Evolutionary conservation across 305 asterid species (phyloP).

Genomic region (Caryopteris hybrid): DNA sequence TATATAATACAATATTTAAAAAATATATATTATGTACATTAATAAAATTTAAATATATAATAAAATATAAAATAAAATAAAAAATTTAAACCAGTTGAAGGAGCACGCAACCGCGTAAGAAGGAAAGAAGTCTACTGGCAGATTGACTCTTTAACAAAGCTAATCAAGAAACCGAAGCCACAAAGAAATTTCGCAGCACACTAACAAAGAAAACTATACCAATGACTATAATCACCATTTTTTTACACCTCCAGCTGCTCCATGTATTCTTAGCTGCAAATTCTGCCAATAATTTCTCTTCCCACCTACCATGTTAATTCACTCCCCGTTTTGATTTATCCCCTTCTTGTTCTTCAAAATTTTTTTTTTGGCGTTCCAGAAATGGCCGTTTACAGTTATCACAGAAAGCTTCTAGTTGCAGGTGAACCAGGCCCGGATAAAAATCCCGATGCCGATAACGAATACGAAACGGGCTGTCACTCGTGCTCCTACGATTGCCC

Average conservation of each 20-base stretch:
- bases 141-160: background rate
- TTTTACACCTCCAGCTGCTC: background rate
- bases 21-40: too few species aligned
- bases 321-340: background rate
- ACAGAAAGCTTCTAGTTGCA: background rate
- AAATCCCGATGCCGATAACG: background rate
- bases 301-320: background rate
- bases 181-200: constrained; percentile 6
- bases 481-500: constrained; percentile 22
- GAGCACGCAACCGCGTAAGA: constrained; percentile 1
- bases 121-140: background rate
- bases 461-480: background rate
- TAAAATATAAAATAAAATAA: background rate
- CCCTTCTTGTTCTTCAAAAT: background rate
- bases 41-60: background rate
- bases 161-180: background rate
- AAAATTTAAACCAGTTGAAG: background rate
- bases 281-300: background rate
- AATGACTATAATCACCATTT: background rate
- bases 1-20: too few species aligned
- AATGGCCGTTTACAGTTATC: background rate
- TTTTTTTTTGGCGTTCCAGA: background rate
- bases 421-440: background rate
- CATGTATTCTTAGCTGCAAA: too few species aligned
- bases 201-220: background rate